Conservation (phyloP, 208 protist species). For the Vickermania ingenoplastis region DNA sequence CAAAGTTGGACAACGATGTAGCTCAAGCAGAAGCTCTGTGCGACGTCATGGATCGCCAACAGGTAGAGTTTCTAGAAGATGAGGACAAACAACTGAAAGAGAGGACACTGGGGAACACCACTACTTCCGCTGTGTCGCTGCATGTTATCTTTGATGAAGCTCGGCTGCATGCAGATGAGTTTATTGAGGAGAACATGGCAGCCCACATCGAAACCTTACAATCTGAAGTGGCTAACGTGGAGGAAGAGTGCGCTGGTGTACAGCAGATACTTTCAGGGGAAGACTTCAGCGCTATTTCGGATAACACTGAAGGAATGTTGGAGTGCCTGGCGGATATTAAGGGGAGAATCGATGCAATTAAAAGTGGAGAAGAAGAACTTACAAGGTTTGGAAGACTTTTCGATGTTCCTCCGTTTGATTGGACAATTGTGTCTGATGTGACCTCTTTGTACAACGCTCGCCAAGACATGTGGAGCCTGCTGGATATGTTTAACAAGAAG, state of each 20-base stretch:
- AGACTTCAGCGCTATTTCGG: constrained; percentile 72
- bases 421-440: constrained; percentile 59
- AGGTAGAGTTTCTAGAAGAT: constrained; percentile 83
- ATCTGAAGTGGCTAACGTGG: constrained; percentile 57
- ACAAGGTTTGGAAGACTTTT: constrained; percentile 83
- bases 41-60: constrained; percentile 85
- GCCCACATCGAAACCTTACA: constrained; percentile 62
- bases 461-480: constrained; percentile 70
- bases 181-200: constrained; percentile 80
- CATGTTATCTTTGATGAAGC: constrained; percentile 79
- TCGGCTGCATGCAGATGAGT: constrained; percentile 72
- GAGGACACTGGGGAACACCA: constrained; percentile 67
- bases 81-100: constrained; percentile 86
- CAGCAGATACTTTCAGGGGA: constrained; percentile 81
- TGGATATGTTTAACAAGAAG: constrained; percentile 78
- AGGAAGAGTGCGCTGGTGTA: constrained; percentile 78
- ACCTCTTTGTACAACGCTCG: constrained; percentile 54
- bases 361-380: constrained; percentile 57
- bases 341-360: constrained; percentile 61
- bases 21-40: constrained; percentile 81
- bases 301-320: constrained; percentile 78
- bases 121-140: constrained; percentile 50
- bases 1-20: constrained; percentile 46
- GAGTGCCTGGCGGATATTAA: constrained; percentile 79
- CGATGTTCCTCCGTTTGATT: constrained; percentile 64